Conservation (phyloP, 2,329 filamentous ascomycete genomes). For the Ceratocystis cubensis region DNA sequence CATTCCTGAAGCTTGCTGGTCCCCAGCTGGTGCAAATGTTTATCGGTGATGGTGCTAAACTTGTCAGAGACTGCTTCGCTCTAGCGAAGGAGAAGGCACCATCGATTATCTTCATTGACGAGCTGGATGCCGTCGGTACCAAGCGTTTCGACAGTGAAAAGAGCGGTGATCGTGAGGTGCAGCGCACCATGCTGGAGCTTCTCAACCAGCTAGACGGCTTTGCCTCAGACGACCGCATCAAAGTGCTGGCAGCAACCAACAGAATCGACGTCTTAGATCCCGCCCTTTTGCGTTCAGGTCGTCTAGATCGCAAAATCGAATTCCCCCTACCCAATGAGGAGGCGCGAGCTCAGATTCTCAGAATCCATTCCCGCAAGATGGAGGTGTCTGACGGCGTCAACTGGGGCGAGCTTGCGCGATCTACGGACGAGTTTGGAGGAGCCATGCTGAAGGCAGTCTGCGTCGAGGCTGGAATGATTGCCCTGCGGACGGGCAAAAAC, state of each 20-base stretch:
- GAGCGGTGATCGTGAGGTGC: constrained; percentile 92
- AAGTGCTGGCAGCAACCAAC: constrained; percentile 90
- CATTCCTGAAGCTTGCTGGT: constrained; percentile 94
- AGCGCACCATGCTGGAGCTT: constrained; percentile 96
- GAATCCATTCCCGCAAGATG: constrained; percentile 98
- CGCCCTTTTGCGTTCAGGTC: constrained; percentile 78
- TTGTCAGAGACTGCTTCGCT: constrained; percentile 94
- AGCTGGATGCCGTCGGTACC: constrained; percentile 93
- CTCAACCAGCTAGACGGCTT: constrained; percentile 98
- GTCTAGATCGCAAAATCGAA: constrained; percentile 93
- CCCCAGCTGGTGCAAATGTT: constrained; percentile 99
- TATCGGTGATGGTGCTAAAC: constrained; percentile 94
- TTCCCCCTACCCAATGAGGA: constrained; percentile 98
- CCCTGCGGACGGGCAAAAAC: constrained; percentile 80
- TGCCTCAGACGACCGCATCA: constrained; percentile 91
- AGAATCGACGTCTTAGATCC: constrained; percentile 88
- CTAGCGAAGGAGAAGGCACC: constrained; percentile 97
- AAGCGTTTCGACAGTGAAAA: constrained; percentile 99
- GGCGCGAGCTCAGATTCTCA: constrained; percentile 88
- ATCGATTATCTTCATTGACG: constrained; percentile 98
- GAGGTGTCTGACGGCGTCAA: constrained; percentile 86
- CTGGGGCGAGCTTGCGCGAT: constrained; percentile 89
- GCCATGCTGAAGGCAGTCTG: constrained; percentile 97
- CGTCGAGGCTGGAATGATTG: constrained; percentile 98
- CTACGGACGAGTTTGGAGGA: constrained; percentile 96